These are phyloP conservation scores for Talaromyces ruber DNA, from an alignment of 495 filamentous ascomycete genomes.

Conservation along the genomic window DNA sequence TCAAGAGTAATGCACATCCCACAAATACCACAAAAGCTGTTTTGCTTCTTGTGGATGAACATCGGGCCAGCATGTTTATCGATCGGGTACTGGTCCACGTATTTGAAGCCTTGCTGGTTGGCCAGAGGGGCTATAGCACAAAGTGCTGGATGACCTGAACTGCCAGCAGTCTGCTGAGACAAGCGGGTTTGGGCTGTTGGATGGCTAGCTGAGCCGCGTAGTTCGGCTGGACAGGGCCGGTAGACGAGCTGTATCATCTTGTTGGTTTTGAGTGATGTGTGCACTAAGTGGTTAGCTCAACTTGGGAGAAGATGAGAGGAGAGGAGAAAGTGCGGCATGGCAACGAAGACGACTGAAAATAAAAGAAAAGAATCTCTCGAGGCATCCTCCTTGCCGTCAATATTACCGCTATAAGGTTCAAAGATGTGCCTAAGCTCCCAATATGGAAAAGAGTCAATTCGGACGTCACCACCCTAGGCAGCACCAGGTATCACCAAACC, in stretches of 20 bases:
- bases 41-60: not conserved
- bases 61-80: constrained; percentile 2
- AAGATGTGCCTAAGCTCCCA: not conserved
- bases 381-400: not conserved
- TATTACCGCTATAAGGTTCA: not conserved
- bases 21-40: not conserved
- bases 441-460: not conserved
- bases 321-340: not conserved
- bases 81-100: not conserved
- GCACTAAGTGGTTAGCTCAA: not conserved
- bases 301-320: not conserved
- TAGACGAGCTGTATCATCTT: constrained; percentile 1
- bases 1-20: constrained; percentile 3
- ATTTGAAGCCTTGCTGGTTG: not conserved
- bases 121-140: not conserved
- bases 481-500: not conserved
- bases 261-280: not conserved
- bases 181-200: not conserved
- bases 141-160: not conserved
- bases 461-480: not conserved
- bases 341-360: too few relatives aligned
- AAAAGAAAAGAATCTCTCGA: not conserved
- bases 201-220: not conserved
- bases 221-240: not conserved
- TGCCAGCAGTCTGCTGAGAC: not conserved